Evolutionary conservation across 192 early-diverging fungal species (phyloP).

Genomic region (Lobulomyces angularis): DNA sequence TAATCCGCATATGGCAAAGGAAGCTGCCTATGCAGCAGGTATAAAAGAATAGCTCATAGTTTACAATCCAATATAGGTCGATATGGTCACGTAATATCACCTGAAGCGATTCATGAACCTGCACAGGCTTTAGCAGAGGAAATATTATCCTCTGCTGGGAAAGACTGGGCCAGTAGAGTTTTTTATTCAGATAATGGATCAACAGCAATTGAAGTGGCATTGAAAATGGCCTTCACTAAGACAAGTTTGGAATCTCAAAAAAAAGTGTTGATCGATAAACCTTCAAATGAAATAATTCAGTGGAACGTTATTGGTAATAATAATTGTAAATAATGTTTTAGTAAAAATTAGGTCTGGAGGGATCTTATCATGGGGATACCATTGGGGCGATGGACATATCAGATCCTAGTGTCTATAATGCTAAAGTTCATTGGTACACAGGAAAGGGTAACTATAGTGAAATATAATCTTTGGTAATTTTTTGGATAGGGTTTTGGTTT

Average conservation of each 20-base stretch:
- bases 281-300: conserved; percentile 14
- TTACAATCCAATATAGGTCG: no score
- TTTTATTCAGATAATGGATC: conserved; percentile 76
- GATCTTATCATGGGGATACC: conserved; percentile 80
- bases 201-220: conserved; percentile 66
- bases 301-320: conserved; percentile 37
- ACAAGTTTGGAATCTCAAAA: conserved; percentile 24
- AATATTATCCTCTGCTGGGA: conserved; percentile 35
- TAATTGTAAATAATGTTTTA: no score
- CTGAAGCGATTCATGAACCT: conserved; percentile 58
- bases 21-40: conserved; percentile 55
- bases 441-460: no score
- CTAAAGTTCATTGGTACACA: conserved; percentile 57
- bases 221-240: conserved; percentile 62
- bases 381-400: conserved; percentile 75
- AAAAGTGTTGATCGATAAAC: neutral
- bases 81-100: conserved; percentile 73
- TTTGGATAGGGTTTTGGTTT: conserved; percentile 72
- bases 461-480: no score
- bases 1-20: conserved; percentile 36
- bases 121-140: conserved; percentile 44
- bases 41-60: no score
- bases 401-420: conserved; percentile 58
- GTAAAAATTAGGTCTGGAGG: conserved; percentile 57
- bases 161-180: conserved; percentile 52